Evolutionary conservation across 2,329 filamentous ascomycete species (phyloP).

Genomic region (Fusarium liriodendri): DNA sequence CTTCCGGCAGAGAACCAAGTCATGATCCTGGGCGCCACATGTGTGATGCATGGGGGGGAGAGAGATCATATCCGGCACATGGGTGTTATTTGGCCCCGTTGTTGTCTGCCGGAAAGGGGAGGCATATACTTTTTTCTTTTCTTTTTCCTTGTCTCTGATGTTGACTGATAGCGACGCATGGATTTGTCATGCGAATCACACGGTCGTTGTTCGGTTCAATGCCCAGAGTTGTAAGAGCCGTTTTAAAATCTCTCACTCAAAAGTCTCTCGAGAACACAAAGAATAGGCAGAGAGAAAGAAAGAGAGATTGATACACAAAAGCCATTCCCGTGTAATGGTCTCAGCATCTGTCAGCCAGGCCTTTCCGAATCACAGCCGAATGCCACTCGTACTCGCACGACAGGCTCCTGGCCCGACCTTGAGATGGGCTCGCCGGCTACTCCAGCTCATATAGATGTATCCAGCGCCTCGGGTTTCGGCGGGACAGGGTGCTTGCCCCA

Average conservation of each 20-base stretch:
- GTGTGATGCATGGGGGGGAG: slow-evolving; percentile 25
- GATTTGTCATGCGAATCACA: slow-evolving; percentile 5
- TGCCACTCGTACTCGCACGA: slow-evolving; percentile 37
- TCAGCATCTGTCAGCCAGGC: slow-evolving; percentile 33
- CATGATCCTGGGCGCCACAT: slow-evolving; percentile 32
- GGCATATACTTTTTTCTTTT: not conserved
- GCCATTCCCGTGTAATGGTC: slow-evolving; percentile 36
- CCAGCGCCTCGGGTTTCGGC: slow-evolving; percentile 14
- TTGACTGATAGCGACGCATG: slow-evolving; percentile 10
- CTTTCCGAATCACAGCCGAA: slow-evolving; percentile 37
- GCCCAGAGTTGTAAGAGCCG: not conserved
- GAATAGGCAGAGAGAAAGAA: not conserved
- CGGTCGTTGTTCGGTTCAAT: not conserved
- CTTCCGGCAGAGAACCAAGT: slow-evolving; percentile 31
- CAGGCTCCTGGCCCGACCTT: not conserved
- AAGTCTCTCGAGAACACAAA: slow-evolving; percentile 10
- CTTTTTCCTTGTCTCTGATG: not conserved
- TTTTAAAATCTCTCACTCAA: not conserved
- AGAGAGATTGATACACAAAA: slow-evolving; percentile 30
- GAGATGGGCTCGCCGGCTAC: not conserved
- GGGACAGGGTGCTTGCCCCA: not conserved
- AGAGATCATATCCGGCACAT: not conserved
- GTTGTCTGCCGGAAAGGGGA: not conserved
- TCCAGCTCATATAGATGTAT: slow-evolving; percentile 19
- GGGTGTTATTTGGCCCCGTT: not conserved